Percentiles rank a stretch among this genome's conserved stretches.
These are phyloP conservation scores for Ceratobasidium sp. DNA, from an alignment of 1,284 basidiomycete species.

Conservation along the genomic window DNA sequence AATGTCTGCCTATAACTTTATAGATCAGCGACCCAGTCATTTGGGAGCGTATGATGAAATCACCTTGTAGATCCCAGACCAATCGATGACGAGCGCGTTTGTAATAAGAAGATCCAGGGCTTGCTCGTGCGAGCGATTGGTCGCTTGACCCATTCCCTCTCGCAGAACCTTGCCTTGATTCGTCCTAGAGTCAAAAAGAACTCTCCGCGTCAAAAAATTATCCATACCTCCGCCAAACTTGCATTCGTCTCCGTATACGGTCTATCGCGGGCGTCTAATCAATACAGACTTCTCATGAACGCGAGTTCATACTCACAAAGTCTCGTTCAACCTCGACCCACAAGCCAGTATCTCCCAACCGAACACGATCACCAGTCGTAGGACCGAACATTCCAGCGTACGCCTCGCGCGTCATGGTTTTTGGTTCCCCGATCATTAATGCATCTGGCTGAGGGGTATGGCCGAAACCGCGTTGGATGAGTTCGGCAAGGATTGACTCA, in stretches of 20 bases:
- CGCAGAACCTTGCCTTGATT: constrained; percentile 86
- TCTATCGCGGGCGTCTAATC: constrained; percentile 53
- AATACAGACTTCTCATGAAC: neutral
- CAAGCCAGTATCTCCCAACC: constrained; percentile 87
- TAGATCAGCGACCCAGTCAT: constrained; percentile 31
- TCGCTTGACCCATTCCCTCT: constrained; percentile 97
- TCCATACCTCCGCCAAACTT: constrained; percentile 92
- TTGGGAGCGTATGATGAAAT: constrained; percentile 11
- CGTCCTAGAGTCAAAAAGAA: too few relatives aligned
- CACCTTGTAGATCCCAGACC: constrained; percentile 94
- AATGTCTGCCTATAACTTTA: constrained; percentile 81
- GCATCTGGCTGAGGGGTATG: constrained; percentile 69
- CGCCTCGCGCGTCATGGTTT: constrained; percentile 65
- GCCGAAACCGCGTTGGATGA: constrained; percentile 65
- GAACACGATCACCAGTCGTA: constrained; percentile 87
- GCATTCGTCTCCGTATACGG: constrained; percentile 91
- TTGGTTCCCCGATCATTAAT: constrained; percentile 57
- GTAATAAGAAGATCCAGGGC: constrained; percentile 93
- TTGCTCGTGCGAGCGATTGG: constrained; percentile 69
- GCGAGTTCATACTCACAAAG: constrained; percentile 58
- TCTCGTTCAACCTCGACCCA: constrained; percentile 96
- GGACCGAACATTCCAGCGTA: constrained; percentile 96
- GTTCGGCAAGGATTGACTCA: constrained; percentile 57
- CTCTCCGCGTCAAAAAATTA: constrained; percentile 21
- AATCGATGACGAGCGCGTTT: constrained; percentile 94